These are phyloP conservation scores for Diatrype stigma DNA, from an alignment of 2,329 filamentous ascomycete genomes.

Conservation along the genomic window DNA sequence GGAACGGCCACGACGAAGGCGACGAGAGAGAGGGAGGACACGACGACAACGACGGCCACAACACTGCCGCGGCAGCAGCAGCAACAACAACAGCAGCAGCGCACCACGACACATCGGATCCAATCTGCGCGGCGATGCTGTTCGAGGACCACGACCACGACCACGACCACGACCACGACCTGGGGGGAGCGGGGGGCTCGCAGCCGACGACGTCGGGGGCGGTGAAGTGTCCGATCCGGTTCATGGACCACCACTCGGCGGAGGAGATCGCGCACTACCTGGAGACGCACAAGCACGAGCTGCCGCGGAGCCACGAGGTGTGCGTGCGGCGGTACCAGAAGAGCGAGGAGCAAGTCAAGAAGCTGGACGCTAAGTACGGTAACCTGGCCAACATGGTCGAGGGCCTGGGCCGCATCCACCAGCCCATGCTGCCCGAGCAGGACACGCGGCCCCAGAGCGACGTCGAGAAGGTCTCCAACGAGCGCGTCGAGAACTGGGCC, in stretches of 20 bases:
- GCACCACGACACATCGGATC: constrained; percentile 50
- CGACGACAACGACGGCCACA: too few relatives aligned
- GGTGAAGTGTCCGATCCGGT: constrained; percentile 85
- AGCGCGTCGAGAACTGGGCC: constrained; percentile 83
- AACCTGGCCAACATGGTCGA: constrained; percentile 93
- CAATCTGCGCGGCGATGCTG: constrained; percentile 63
- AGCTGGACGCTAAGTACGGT: constrained; percentile 91
- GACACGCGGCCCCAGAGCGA: constrained; percentile 40
- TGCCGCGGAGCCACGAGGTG: constrained; percentile 88
- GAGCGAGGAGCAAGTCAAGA: constrained; percentile 78
- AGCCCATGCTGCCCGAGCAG: constrained; percentile 72
- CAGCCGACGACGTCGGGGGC: constrained; percentile 44
- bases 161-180: constrained; percentile 59
- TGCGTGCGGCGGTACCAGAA: constrained; percentile 87
- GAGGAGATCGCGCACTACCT: constrained; percentile 93
- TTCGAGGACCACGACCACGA: too few relatives aligned
- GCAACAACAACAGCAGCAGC: constrained; percentile 22
- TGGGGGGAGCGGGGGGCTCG: too few relatives aligned
- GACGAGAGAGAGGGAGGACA: constrained; percentile 9
- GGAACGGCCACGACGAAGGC: constrained; percentile 21
- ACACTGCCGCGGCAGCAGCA: too few relatives aligned
- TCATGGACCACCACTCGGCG: constrained; percentile 84
- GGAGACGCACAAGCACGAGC: constrained; percentile 90
- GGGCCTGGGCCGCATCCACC: constrained; percentile 80
- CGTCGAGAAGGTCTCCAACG: constrained; percentile 53